Evolutionary conservation across 306 rosid genomes (phyloP).

Genomic region (Lathyrus tuberosus): DNA sequence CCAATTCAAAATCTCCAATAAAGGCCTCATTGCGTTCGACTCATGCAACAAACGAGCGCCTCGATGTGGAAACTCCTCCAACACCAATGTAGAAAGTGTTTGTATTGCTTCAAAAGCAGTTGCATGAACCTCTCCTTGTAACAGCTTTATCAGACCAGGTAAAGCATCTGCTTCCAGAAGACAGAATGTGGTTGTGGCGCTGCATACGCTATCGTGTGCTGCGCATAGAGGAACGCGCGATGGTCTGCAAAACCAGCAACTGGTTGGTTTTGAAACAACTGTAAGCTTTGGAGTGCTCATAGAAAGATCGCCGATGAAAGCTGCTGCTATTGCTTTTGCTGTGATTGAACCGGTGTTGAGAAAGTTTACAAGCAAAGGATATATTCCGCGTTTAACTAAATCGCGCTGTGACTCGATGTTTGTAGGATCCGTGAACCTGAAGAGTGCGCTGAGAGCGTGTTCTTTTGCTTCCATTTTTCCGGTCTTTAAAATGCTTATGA

Average conservation of each 20-base stretch:
- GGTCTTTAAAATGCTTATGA: conserved; percentile 60
- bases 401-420: conserved; percentile 59
- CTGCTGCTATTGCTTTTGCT: conserved; percentile 91
- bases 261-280: conserved; percentile 42
- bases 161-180: conserved; percentile 72
- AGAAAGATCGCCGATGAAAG: conserved; percentile 79
- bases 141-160: conserved; percentile 62
- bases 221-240: conserved; percentile 50
- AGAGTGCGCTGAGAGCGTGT: conserved; percentile 86
- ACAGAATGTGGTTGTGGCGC: conserved; percentile 60
- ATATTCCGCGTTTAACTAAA: conserved; percentile 66
- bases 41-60: conserved; percentile 71
- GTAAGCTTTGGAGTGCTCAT: conserved; percentile 64
- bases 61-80: conserved; percentile 60
- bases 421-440: conserved; percentile 85
- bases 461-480: conserved; percentile 79
- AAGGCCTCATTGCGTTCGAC: conserved; percentile 55
- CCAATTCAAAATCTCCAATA: conserved; percentile 71
- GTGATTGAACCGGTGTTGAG: conserved; percentile 59
- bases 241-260: conserved; percentile 60
- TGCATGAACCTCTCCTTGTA: conserved; percentile 66
- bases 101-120: conserved; percentile 77
- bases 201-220: conserved; percentile 69
- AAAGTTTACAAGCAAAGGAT: conserved; percentile 70
- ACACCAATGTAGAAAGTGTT: conserved; percentile 76